These are phyloP conservation scores for Solanum tarijense DNA, from an alignment of 257 asterid genomes.

Conservation along the genomic window DNA sequence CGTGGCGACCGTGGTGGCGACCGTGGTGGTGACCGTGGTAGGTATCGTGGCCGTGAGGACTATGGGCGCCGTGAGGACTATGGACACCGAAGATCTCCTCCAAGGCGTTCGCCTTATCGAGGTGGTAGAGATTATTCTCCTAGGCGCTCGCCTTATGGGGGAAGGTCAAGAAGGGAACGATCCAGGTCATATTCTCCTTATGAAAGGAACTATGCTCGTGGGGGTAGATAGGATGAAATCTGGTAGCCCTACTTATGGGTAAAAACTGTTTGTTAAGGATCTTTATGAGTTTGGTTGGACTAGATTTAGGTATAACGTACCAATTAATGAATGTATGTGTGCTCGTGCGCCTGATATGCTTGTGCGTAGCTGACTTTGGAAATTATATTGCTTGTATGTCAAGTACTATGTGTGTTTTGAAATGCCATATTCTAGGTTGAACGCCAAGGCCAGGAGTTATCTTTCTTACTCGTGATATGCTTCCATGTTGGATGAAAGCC, in stretches of 20 bases:
- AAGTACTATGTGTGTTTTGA: not conserved
- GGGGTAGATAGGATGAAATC: not conserved
- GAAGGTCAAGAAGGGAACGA: constrained; percentile 20
- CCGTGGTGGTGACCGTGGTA: constrained; percentile 29
- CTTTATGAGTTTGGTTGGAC: not conserved
- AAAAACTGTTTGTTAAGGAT: not conserved
- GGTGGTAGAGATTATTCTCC: constrained; percentile 16
- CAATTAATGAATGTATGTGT: not conserved
- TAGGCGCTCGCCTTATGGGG: constrained; percentile 37
- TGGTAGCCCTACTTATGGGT: not conserved
- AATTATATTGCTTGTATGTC: not conserved
- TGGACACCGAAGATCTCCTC: constrained; percentile 63
- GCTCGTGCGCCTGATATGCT: not conserved
- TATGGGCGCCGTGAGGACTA: constrained; percentile 42
- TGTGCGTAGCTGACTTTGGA: not conserved
- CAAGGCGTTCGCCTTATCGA: constrained; percentile 41
- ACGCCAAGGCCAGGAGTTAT: not conserved
- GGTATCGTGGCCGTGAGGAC: constrained; percentile 77
- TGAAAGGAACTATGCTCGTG: constrained; percentile 9
- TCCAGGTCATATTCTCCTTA: constrained; percentile 15
- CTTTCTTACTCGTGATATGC: not conserved
- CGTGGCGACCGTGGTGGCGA: constrained; percentile 31
- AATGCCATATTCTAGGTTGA: not conserved
- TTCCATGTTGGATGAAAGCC: not conserved
- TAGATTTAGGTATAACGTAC: not conserved